phyloP scores from a whole-genome alignment of 495 filamentous ascomycete genomes.

The Penicillium verhagenii region DNA sequence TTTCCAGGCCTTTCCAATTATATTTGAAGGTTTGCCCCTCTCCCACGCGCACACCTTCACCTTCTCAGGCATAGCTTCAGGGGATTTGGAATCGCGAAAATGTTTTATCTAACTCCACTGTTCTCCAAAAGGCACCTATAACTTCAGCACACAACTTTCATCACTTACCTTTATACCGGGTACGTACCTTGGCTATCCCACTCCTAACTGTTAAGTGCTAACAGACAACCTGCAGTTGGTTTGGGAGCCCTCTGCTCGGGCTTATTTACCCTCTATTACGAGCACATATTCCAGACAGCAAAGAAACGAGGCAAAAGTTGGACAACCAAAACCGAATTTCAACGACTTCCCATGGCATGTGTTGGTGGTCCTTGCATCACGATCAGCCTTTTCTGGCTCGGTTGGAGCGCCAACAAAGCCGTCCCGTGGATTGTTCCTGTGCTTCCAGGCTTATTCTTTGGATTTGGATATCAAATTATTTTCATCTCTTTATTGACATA shows the following conservation, averaged over 20 bases:
- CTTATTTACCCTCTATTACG: conserved; percentile 52
- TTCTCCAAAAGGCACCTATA: conserved; percentile 36
- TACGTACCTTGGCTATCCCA: too few relatives aligned
- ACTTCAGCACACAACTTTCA: conserved; percentile 35
- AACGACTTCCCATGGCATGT: conserved; percentile 66
- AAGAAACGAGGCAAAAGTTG: conserved; percentile 36
- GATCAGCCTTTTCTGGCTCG: conserved; percentile 69
- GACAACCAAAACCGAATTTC: conserved; percentile 54
- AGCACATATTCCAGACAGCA: conserved; percentile 47
- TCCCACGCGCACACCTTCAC: too few relatives aligned
- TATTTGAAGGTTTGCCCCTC: conserved; percentile 58
- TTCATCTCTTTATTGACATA: conserved; percentile 75
- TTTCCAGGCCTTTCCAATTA: conserved; percentile 66
- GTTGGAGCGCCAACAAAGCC: conserved; percentile 56
- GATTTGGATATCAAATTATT: conserved; percentile 64
- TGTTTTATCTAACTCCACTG: neutral
- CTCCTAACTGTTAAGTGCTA: conserved; percentile 12
- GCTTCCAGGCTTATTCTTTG: conserved; percentile 64
- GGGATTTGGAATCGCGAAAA: too few relatives aligned
- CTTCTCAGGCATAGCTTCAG: too few relatives aligned
- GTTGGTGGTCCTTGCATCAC: conserved; percentile 62
- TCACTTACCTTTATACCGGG: conserved; percentile 44
- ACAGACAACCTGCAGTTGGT: conserved; percentile 30
- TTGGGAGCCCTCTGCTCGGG: conserved; percentile 36
- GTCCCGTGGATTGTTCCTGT: conserved; percentile 66